Conservation (phyloP, 352 stramenopile genomes). For the Saprolegnia diclina region DNA sequence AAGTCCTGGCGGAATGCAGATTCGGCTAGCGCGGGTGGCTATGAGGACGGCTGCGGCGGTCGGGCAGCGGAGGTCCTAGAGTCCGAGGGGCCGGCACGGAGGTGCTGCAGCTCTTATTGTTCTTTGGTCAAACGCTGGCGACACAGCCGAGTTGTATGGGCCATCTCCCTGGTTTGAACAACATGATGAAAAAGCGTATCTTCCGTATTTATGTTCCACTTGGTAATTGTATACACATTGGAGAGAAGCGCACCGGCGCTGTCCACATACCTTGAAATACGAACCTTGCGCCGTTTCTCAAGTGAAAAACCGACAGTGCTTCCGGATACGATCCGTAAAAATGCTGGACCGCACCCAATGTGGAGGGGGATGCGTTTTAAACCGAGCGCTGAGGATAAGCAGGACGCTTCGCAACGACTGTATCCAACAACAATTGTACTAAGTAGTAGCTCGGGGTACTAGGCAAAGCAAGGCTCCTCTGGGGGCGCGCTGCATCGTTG, state of each 20-base stretch:
- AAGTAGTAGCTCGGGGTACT: too few relatives aligned
- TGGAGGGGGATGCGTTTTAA: too few relatives aligned
- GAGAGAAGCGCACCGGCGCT: background rate
- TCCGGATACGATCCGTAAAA: background rate
- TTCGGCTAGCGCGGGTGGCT: too few relatives aligned
- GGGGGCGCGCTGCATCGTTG: too few relatives aligned
- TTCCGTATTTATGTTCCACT: background rate
- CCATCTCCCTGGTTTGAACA: background rate
- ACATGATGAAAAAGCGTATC: background rate
- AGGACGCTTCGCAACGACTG: too few relatives aligned
- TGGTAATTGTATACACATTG: background rate
- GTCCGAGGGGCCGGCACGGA: background rate
- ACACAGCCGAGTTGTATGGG: background rate
- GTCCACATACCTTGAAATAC: background rate
- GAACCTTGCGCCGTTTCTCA: background rate
- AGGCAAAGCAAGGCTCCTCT: too few relatives aligned
- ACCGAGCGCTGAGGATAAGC: too few relatives aligned
- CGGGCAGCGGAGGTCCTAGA: background rate
- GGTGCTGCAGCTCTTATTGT: constrained; percentile 11
- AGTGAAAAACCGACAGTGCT: background rate
- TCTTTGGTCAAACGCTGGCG: background rate
- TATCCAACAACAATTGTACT: too few relatives aligned
- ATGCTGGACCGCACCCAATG: background rate
- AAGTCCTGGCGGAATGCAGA: too few relatives aligned
- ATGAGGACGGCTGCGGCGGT: background rate